phyloP scores from a whole-genome alignment of 2,329 filamentous ascomycete genomes.

The Arthroderma sp. region DNA sequence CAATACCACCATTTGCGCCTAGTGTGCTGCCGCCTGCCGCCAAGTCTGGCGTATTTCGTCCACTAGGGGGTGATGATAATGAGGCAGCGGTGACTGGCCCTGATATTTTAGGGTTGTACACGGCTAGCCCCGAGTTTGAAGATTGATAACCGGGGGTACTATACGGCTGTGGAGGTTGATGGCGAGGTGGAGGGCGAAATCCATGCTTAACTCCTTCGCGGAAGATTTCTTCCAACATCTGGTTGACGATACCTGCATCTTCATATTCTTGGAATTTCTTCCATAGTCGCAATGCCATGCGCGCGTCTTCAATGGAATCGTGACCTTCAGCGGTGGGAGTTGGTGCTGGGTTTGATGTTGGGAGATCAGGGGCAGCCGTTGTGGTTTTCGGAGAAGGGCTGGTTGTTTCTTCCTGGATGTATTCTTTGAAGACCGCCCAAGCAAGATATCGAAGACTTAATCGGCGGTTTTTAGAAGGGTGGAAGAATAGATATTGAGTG shows the following conservation, averaged over 20 bases:
- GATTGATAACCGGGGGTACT: background rate
- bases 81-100: background rate
- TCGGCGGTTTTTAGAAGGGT: constrained; percentile 68
- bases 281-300: constrained; percentile 79
- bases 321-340: constrained; percentile 42
- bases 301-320: constrained; percentile 89
- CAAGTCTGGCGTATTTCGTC: constrained; percentile 31
- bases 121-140: background rate
- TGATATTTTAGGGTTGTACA: background rate
- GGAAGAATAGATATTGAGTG: constrained; percentile 83
- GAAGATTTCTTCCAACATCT: constrained; percentile 81
- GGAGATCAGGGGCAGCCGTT: background rate
- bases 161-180: constrained; percentile 7
- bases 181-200: constrained; percentile 44
- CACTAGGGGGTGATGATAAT: constrained; percentile 18
- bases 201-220: constrained; percentile 47
- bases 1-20: constrained; percentile 15
- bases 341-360: background rate
- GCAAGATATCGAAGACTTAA: constrained; percentile 84
- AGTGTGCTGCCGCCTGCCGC: constrained; percentile 12
- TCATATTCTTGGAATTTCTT: constrained; percentile 81
- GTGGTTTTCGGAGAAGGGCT: constrained; percentile 7
- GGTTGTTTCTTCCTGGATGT: constrained; percentile 70
- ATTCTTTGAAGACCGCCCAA: constrained; percentile 81
- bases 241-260: constrained; percentile 70